Percentiles rank a stretch among this genome's conserved stretches.
These are phyloP conservation scores for Xylaria venustula DNA, from an alignment of 495 filamentous ascomycete species.

Conservation along the genomic window DNA sequence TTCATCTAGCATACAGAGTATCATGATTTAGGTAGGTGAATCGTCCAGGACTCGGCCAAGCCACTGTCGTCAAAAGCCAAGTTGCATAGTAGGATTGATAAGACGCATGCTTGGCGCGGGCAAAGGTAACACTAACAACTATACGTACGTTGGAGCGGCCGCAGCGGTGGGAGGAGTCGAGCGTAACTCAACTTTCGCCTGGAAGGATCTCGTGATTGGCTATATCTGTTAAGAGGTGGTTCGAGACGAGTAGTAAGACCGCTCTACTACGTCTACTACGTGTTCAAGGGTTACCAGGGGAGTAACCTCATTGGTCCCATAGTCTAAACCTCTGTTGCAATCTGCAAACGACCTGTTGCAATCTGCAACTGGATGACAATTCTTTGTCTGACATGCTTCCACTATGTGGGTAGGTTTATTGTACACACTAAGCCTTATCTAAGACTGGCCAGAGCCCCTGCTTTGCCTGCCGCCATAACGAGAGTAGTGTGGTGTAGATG, in stretches of 20 bases:
- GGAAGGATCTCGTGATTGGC: not conserved
- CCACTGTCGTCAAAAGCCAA: not conserved
- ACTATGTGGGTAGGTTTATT: not conserved
- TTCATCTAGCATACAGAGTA: not conserved
- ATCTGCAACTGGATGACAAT: slow-evolving; percentile 14
- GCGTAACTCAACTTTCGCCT: not conserved
- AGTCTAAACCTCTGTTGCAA: not conserved
- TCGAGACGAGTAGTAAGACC: slow-evolving; percentile 8
- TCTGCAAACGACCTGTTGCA: slow-evolving; percentile 5
- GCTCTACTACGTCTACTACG: not conserved
- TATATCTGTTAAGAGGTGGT: not conserved
- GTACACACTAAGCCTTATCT: slow-evolving; percentile 15
- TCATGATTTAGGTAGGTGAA: not conserved
- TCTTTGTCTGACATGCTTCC: not conserved
- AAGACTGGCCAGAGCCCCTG: slow-evolving; percentile 4
- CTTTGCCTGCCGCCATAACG: slow-evolving; percentile 9
- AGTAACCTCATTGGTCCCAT: slow-evolving; percentile 9
- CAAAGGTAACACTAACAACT: not conserved
- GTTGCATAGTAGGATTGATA: not conserved
- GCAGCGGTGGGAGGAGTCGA: not conserved
- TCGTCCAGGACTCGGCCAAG: not conserved
- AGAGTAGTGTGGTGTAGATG: not conserved
- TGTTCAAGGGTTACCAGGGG: no score
- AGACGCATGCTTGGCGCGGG: slow-evolving; percentile 1
- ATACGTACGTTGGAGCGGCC: no score